Percentiles rank a stretch among this genome's conserved stretches.
Conservation (phyloP, 2,329 filamentous ascomycete genomes). For the Claviceps sp. region DNA sequence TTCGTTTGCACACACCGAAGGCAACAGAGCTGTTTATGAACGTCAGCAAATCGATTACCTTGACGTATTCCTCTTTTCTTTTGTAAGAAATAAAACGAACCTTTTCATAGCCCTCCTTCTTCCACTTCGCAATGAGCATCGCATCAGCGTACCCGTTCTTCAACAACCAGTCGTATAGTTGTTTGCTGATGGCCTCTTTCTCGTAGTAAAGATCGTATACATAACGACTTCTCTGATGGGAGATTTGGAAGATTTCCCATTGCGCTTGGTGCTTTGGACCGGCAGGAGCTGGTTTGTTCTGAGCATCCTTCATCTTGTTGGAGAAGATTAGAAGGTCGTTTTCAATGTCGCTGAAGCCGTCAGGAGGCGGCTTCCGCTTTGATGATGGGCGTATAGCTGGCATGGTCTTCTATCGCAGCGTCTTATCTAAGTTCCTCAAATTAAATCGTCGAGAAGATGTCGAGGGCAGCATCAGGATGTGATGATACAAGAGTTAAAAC, state of each 20-base stretch:
- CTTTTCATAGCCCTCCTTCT: conserved; percentile 99
- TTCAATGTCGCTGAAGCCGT: conserved; percentile 79
- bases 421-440: neutral
- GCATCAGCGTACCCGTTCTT: conserved; percentile 95
- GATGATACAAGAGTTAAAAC: neutral
- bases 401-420: conserved; percentile 35
- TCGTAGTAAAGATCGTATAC: conserved; percentile 97
- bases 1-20: conserved; percentile 97
- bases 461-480: neutral
- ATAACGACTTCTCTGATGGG: conserved; percentile 82
- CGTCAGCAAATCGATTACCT: neutral
- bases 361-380: conserved; percentile 70
- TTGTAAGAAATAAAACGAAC: conserved; percentile 37
- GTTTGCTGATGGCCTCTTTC: conserved; percentile 86
- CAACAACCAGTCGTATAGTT: conserved; percentile 87
- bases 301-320: conserved; percentile 91
- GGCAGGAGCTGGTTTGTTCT: conserved; percentile 74
- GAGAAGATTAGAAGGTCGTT: conserved; percentile 73
- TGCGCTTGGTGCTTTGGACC: conserved; percentile 76
- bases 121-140: conserved; percentile 97
- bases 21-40: conserved; percentile 60
- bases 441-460: neutral
- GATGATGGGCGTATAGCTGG: conserved; percentile 63
- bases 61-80: conserved; percentile 5
- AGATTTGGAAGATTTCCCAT: conserved; percentile 97